Evolutionary conservation across 2,329 filamentous ascomycete species (phyloP), one percentile per base, ranked within the genome.

Genomic region (Pleomassaria siparia): DNA sequence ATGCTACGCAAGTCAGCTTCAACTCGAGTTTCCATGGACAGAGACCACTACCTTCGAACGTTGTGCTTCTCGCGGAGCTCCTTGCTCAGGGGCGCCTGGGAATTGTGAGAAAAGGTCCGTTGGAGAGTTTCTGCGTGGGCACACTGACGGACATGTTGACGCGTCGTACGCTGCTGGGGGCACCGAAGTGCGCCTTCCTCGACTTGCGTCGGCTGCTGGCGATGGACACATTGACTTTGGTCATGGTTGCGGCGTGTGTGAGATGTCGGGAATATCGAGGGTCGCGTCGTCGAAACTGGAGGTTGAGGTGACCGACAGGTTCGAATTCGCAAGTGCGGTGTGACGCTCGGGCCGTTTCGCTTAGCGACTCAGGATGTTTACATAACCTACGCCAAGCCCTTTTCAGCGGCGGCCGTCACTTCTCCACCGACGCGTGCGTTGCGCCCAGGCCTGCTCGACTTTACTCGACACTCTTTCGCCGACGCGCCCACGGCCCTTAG

Each of bases 41-140:
- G 15, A 26, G 20, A 2, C 16, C n/a, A 89, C 80, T 95, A 95
- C 82, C 91, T 89, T 80, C 88, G 64, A 83, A 96, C 94, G 79
- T 95, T 95, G 88, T 99, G 89, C 86, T 99, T 94, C 80, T 96
- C 91, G 74, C 91, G 87, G 75, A 99, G 86, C 82, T 99, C 94
- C 84, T 96, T 71, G 68, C 69, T 70, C 58, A 71, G 56, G 48
- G 68, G 69, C 59, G 69, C 69, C 65, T 70, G 60, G 53, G 59
- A 51, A 32, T 22, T 57, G 62, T 69, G 54, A 67, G 62, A 62
- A 63, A 54, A 62, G 55, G 51, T 58, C 54, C 52, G 24, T 56
- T 13, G 35, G 7, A 20, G 28, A 20, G 32, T 40, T 9, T 55
- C 54, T 59, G 56, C 41, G 43, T 66, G 96, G 84, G 70, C 89